Base-by-base conservation (phyloP, 2,329 filamentous ascomycete genomes). In the Sarocladium oryzae region DNA sequence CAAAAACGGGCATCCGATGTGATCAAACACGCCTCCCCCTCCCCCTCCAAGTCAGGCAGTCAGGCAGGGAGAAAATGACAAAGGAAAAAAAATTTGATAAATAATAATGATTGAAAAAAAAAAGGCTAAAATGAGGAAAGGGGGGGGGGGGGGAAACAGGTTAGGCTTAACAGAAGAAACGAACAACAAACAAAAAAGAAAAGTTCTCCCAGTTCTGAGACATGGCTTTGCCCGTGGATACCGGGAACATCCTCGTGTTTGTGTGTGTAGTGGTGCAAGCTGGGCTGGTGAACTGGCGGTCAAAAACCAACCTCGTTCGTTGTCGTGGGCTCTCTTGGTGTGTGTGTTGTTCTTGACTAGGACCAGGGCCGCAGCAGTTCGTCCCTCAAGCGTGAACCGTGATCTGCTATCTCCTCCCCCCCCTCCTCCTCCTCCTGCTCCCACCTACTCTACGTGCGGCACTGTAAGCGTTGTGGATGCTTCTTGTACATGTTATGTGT, bases 241-340 rank as follows among this genome's bases (percentile, higher is more conserved):
- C 43, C 43, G 26, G 43, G 43, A 28, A 23, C 33, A 33, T 48
- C 43, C 43, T 48, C n/a, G 26, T 48, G 5, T 48, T 13, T 30
- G 28, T 30, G 13, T 30, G 28, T 30, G 13, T 13, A 30, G 43
- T 16, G 33, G 26, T 30, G n/a, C n/a, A n/a, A n/a, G n/a, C n/a
- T n/a, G n/a, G n/a, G n/a, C n/a, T 62, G 65, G 68, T 68, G 69
- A 75, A 75, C 69, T 75, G 71, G 73, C 73, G 73, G 72, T 75
- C 72, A 75, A 60, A n/a, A n/a, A n/a, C n/a, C n/a, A n/a, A 53
- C 54, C 24, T 48, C 43, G 23, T 40, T 32, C 35, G 23, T 30
- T 26, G 49, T 51, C 32, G 24, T n/a, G n/a, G n/a, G n/a, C 32
- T 30, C 46, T 51, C 28, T 51, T 50, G 48, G 45, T 54, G 52